These are phyloP conservation scores for Terfezia claveryi DNA, from an alignment of 495 filamentous ascomycete species.

Conservation along the genomic window DNA sequence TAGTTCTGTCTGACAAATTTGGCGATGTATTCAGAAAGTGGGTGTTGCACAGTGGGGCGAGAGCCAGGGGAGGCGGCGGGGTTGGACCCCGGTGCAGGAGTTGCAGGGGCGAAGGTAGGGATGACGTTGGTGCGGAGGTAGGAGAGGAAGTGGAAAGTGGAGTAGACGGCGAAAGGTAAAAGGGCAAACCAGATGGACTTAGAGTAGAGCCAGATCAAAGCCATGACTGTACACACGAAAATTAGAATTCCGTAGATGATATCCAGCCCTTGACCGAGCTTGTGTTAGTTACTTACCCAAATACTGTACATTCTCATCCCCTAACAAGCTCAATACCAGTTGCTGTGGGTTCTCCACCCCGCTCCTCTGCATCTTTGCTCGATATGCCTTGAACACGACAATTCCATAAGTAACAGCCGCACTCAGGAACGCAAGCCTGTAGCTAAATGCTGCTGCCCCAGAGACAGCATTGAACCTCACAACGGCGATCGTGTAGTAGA, in stretches of 20 bases:
- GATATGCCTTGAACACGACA: constrained; percentile 95
- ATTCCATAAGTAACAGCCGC: constrained; percentile 90
- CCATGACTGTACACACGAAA: constrained; percentile 43
- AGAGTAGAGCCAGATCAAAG: constrained; percentile 80
- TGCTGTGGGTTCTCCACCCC: constrained; percentile 33
- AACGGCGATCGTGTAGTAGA: constrained; percentile 63
- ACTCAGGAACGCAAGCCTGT: constrained; percentile 70
- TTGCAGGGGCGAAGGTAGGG: constrained; percentile 29
- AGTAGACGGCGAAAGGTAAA: constrained; percentile 89
- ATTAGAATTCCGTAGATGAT: constrained; percentile 7
- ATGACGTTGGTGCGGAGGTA: constrained; percentile 51
- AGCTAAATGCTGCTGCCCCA: constrained; percentile 51
- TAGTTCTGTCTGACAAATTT: constrained; percentile 95
- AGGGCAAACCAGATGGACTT: constrained; percentile 77
- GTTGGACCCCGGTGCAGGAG: constrained; percentile 20
- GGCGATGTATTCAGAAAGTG: constrained; percentile 60
- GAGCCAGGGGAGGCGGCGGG: constrained; percentile 25
- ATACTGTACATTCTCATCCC: constrained; percentile 96
- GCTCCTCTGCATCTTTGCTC: constrained; percentile 50
- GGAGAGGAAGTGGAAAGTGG: constrained; percentile 89
- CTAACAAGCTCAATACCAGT: constrained; percentile 38
- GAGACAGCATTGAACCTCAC: constrained; percentile 63
- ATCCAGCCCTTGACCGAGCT: not conserved
- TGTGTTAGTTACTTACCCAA: constrained; percentile 40
- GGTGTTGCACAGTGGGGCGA: constrained; percentile 30